Evolutionary conservation across 2,329 filamentous ascomycete genomes (phyloP), one percentile per base, ranked within the genome.

Genomic region (Phialophora tarda): DNA sequence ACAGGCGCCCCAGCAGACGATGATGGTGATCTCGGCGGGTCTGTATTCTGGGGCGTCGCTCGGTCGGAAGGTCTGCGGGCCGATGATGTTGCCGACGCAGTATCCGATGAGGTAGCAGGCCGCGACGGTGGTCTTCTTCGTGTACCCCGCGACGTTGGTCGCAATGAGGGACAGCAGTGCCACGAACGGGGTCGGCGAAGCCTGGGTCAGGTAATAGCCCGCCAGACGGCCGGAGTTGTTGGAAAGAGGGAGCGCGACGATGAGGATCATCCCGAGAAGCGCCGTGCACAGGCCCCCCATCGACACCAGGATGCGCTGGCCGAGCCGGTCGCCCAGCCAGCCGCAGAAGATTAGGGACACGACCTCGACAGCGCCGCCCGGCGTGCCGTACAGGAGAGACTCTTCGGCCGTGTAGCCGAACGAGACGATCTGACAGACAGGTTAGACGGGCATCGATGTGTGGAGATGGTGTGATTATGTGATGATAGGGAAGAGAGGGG

Each of bases 401-500:
- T 91, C 78, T 66, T 88, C 81, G 2, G 81, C 76, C 0, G 86
- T 87, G 75, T 88, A 91, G 10, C 89, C 89, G 70, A 91, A 91
- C 1, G 82, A 82, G 2, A 82, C 82, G 71, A 88, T 88, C 73
- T 80, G 63, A 12, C 26, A 26, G 21, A 44, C 26, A 8, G 7
- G 48, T 51, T 47, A 48, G 53, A 44, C 61, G 11, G 24, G 38
- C 10, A 8, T 23, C 11, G 17, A 11, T 8, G 23, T 5, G 24
- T 2, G 24, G 1, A 41, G 21, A 24, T 3, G 7, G 12, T 21
- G 12, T n/a, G 17, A n/a, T 4, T 14, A 10, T 14, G 55, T 6
- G 30, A 21, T 30, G n/a, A 38, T 17, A 23, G 28, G 24, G 23
- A 28, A 14, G 11, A 10, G 5, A 32, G 28, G 21, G 6, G 38